Percentiles rank a stretch among this genome's conserved stretches.
phyloP scores from a whole-genome alignment of 2,329 filamentous ascomycete species.

The Leptodontidium sp. region DNA sequence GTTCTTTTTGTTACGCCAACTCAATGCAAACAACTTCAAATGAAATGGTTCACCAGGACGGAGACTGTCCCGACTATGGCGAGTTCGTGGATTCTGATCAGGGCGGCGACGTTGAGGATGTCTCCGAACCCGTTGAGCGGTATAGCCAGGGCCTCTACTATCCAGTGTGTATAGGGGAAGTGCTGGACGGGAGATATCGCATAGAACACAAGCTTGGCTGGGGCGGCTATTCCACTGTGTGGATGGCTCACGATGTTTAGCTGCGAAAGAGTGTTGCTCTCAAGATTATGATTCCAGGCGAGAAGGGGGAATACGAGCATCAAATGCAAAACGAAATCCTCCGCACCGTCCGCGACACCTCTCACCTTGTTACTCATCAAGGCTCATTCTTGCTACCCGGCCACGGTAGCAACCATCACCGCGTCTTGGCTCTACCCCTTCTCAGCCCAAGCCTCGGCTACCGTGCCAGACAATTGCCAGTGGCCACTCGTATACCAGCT shows the following conservation, averaged over 20 bases:
- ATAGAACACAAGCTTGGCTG: constrained; percentile 55
- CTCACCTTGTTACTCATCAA: constrained; percentile 25
- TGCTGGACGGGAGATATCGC: constrained; percentile 52
- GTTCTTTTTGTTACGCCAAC: too few species aligned
- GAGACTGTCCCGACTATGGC: too few species aligned
- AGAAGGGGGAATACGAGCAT: constrained; percentile 26
- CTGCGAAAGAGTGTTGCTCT: constrained; percentile 28
- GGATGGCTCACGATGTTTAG: constrained; percentile 50
- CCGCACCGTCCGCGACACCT: constrained; percentile 22
- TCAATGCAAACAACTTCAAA: too few species aligned
- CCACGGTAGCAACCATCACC: constrained; percentile 17
- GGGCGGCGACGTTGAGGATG: too few species aligned
- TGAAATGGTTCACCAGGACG: too few species aligned
- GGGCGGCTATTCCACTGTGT: constrained; percentile 55
- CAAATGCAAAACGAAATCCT: constrained; percentile 31
- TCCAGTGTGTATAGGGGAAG: constrained; percentile 50
- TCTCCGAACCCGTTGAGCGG: too few species aligned
- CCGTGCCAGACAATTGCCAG: not conserved
- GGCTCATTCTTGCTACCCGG: constrained; percentile 23
- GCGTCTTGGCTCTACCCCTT: constrained; percentile 28
- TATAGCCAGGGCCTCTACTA: too few species aligned
- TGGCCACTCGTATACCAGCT: constrained; percentile 24
- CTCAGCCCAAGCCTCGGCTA: constrained; percentile 24
- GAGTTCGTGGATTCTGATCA: too few species aligned
- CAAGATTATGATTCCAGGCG: constrained; percentile 28